Base-by-base conservation (phyloP, 805 yeast species). In the Naumovozyma baii region DNA sequence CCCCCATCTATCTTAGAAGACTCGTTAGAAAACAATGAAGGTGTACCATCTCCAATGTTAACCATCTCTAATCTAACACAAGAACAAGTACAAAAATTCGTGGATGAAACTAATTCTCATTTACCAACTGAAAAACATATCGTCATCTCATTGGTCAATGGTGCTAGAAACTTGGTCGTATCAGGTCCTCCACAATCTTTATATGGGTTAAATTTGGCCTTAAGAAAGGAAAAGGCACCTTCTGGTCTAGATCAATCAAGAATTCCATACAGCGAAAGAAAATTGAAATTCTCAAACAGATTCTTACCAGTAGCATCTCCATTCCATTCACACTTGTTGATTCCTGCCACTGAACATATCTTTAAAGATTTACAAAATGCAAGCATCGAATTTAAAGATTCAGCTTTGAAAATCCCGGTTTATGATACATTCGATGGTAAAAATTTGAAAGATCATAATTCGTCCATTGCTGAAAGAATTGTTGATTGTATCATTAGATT, bases 121-220 rank as follows among this genome's bases (percentile, higher is more conserved):
- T 75, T 92, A 67, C 96, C 98, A 51, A 68, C 70, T 39, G 95
- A 85, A 54, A 86, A 85, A 66, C 95, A 86, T 59, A 81, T 92
- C 56, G 84, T 80, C 44, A 80, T 92, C 48, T 87, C 97, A 33
- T 76, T 92, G 61, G 73, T 88, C 52, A 92, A 92, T 61, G 98
- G 98, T 63, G 95, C 95, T 36, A 78, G 95, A 69, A 85, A 87
- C 65, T 73, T 87, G 68, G 98, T 92, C 41, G 87, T 90, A 36
- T 77, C 94, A 17, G 99, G 99, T 63, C 98, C 97, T 36, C 97
- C 99, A 41, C 95, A 88, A 73, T 87, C 97, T 3, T 71, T 92
- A 46, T 92, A 90, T 55, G 99, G 99, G 72, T 75, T 92, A 55
- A 88, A 88, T 67, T 73, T 92, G 57, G 75, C 90, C 45, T 73